Conservation (phyloP, 1,284 basidiomycete species). For the Ustilago trichophora region DNA sequence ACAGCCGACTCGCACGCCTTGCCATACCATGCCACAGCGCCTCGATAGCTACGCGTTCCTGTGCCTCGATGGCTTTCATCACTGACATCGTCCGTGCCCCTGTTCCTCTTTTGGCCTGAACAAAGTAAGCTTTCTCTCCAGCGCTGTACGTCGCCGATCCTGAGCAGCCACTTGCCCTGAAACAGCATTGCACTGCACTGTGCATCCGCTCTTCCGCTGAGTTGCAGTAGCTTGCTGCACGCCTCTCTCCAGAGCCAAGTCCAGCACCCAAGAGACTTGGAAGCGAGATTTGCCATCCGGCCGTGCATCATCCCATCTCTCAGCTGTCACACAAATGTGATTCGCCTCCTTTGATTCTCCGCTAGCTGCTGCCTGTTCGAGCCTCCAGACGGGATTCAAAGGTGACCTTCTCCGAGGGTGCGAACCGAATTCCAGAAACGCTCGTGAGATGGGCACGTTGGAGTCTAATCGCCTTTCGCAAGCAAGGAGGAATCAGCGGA, state of each 20-base stretch:
- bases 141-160: conserved; percentile 1
- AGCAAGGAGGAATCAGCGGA: no score
- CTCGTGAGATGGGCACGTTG: no score
- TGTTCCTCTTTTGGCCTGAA: no score
- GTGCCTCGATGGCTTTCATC: no score
- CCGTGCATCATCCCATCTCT: not conserved
- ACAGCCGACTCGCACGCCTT: conserved; percentile 6
- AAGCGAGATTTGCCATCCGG: not conserved
- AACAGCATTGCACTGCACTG: not conserved
- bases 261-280: not conserved
- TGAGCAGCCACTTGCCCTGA: not conserved
- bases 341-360: no score
- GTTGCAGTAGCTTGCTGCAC: no score
- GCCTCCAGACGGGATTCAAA: not conserved
- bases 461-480: no score
- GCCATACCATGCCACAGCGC: no score
- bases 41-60: not conserved
- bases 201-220: not conserved
- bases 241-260: conserved; percentile 16
- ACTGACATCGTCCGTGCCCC: no score
- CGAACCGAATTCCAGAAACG: not conserved
- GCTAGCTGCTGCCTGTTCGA: not conserved
- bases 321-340: conserved; percentile 1
- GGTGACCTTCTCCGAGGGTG: not conserved
- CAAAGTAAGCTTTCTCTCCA: no score